These are phyloP conservation scores for Nyctanthes arbortristis DNA, from an alignment of 257 asterid genomes.

Conservation along the genomic window DNA sequence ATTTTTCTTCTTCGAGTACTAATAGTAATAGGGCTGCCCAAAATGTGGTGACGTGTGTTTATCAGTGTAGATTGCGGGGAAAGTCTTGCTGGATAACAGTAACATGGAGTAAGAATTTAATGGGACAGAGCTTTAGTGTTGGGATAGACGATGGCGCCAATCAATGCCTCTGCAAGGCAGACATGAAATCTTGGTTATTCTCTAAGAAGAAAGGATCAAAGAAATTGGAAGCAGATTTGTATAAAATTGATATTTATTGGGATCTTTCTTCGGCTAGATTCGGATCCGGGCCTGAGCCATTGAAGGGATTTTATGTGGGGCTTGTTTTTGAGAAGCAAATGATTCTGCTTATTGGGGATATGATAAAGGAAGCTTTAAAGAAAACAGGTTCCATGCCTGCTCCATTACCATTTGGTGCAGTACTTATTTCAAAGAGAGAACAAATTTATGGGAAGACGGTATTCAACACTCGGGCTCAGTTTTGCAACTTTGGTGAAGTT, in stretches of 20 bases:
- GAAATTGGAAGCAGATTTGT: constrained; percentile 29
- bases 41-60: constrained; percentile 35
- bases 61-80: constrained; percentile 34
- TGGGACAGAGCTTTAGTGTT: constrained; percentile 46
- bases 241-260: constrained; percentile 38
- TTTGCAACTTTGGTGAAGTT: constrained; percentile 23
- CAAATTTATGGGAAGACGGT: constrained; percentile 41
- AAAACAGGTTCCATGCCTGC: constrained; percentile 28
- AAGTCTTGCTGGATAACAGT: constrained; percentile 42
- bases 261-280: constrained; percentile 47
- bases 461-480: constrained; percentile 37
- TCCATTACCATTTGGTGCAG: constrained; percentile 20
- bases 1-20: constrained; percentile 28
- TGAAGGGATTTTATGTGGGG: constrained; percentile 42
- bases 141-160: constrained; percentile 34
- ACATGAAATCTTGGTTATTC: constrained; percentile 42
- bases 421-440: constrained; percentile 37
- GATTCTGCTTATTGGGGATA: constrained; percentile 43
- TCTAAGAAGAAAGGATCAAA: constrained; percentile 51
- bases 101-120: constrained; percentile 44
- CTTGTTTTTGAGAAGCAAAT: constrained; percentile 33
- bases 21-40: constrained; percentile 20
- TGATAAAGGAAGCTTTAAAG: constrained; percentile 44
- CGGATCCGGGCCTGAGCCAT: constrained; percentile 52
- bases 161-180: constrained; percentile 39